These are phyloP conservation scores for Suillus subluteus DNA, from an alignment of 768 basidiomycete species.

Conservation along the genomic window DNA sequence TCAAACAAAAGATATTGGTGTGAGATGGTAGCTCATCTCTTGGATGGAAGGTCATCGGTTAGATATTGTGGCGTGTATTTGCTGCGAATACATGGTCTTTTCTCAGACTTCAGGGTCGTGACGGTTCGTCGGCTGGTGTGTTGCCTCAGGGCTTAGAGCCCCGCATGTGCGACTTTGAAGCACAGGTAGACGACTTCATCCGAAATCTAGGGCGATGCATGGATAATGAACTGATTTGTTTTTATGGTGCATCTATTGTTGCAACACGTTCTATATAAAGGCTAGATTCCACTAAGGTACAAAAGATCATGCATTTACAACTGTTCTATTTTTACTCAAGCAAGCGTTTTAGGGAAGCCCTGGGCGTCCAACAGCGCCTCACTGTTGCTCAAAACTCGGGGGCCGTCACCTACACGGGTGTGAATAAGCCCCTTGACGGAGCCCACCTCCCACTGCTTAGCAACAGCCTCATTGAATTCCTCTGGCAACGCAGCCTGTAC, in stretches of 20 bases:
- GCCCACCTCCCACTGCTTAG: constrained; percentile 71
- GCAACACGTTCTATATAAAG: not conserved
- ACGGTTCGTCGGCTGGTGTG: not conserved
- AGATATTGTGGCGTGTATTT: not conserved
- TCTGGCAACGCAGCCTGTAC: constrained; percentile 56
- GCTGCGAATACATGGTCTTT: not conserved
- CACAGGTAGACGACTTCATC: not conserved
- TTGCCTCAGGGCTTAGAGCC: not conserved
- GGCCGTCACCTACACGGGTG: constrained; percentile 92
- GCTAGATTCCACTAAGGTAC: not conserved
- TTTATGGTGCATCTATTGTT: not conserved
- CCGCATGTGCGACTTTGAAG: not conserved
- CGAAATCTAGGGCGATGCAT: not conserved
- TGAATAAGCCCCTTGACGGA: constrained; percentile 91
- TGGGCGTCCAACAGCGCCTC: constrained; percentile 68
- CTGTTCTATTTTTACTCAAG: constrained; percentile 22
- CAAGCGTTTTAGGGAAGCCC: constrained; percentile 68
- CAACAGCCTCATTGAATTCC: constrained; percentile 81
- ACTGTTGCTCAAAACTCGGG: constrained; percentile 62
- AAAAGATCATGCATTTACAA: not conserved
- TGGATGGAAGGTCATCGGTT: not conserved
- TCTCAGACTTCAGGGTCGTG: not conserved
- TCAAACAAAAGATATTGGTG: not conserved
- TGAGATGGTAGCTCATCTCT: not conserved
- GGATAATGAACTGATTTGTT: not conserved